A percentile compares a stretch with the other conserved stretches of the same genome.
Evolutionary conservation across 106 monocot species (phyloP).

Genomic region (Dendrobium huoshanense): DNA sequence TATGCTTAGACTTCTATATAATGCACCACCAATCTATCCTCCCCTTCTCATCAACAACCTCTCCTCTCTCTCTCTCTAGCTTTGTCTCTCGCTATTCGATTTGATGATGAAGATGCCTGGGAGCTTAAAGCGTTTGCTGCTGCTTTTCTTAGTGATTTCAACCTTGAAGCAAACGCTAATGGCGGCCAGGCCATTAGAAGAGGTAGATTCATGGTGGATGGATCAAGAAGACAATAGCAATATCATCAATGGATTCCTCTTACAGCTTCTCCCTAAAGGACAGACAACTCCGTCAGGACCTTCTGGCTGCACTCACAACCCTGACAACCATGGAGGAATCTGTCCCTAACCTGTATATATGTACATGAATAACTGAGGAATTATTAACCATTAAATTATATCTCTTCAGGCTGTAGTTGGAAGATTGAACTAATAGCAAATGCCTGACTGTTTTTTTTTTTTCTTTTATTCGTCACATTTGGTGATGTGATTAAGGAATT

Average conservation of each 20-base stretch:
- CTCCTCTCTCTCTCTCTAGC: neutral
- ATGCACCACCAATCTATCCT: neutral
- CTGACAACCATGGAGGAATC: slow-evolving; percentile 17
- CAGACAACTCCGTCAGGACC: slow-evolving; percentile 8
- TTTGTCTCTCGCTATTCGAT: neutral
- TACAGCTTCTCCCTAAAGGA: slow-evolving; percentile 14
- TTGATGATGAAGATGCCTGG: neutral
- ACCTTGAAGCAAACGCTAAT: slow-evolving; percentile 1
- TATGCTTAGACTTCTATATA: neutral
- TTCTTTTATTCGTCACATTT: too few species aligned
- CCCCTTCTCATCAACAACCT: neutral
- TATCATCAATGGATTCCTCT: slow-evolving; percentile 4
- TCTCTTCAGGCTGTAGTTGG: neutral
- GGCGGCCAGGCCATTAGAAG: slow-evolving; percentile 9
- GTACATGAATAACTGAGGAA: neutral
- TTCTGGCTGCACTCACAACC: slow-evolving; percentile 25
- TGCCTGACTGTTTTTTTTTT: neutral
- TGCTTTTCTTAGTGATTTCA: slow-evolving; percentile 7
- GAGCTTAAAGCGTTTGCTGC: neutral
- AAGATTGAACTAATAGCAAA: neutral
- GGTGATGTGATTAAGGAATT: neutral
- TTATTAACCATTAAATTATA: neutral
- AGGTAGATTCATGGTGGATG: slow-evolving; percentile 2
- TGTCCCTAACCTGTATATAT: slow-evolving; percentile 10
- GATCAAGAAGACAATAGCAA: neutral